A percentile compares a stretch with the other conserved stretches of the same genome.
These are phyloP conservation scores for Tetrapisispora pingtungensis DNA, from an alignment of 805 yeast species.

Conservation along the genomic window DNA sequence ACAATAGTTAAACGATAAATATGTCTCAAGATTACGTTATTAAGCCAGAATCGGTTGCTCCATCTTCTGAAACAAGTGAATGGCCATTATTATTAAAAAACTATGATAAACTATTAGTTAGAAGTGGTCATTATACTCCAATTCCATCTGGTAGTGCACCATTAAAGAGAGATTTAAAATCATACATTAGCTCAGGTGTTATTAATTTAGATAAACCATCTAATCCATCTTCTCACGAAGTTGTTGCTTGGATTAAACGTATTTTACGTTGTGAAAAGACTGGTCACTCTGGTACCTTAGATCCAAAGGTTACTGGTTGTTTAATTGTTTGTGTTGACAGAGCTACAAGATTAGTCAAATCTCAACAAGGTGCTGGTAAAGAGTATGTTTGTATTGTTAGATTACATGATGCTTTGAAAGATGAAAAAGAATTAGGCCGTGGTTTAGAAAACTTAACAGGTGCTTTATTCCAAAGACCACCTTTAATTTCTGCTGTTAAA, in stretches of 20 bases:
- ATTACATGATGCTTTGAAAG: slow-evolving; percentile 86
- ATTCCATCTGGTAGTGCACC: slow-evolving; percentile 95
- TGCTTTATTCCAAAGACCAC: slow-evolving; percentile 98
- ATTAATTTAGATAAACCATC: slow-evolving; percentile 97
- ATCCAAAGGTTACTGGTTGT: slow-evolving; percentile 98
- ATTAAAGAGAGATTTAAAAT: slow-evolving; percentile 82
- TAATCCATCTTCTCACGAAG: slow-evolving; percentile 97
- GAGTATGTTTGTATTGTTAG: slow-evolving; percentile 97
- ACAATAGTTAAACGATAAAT: not conserved
- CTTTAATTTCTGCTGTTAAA: slow-evolving; percentile 96
- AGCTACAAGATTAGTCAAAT: slow-evolving; percentile 95
- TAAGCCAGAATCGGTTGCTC: slow-evolving; percentile 76
- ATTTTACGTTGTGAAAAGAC: slow-evolving; percentile 93
- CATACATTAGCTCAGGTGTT: slow-evolving; percentile 88
- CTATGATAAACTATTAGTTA: slow-evolving; percentile 85
- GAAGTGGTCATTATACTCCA: slow-evolving; percentile 96
- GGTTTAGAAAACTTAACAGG: slow-evolving; percentile 92
- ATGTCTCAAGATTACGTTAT: slow-evolving; percentile 69
- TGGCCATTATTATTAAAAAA: slow-evolving; percentile 94
- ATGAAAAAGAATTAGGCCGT: slow-evolving; percentile 80
- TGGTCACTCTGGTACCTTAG: slow-evolving; percentile 98
- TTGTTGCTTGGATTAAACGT: slow-evolving; percentile 98
- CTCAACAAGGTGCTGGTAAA: slow-evolving; percentile 99
- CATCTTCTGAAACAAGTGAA: slow-evolving; percentile 77
- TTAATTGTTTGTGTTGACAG: slow-evolving; percentile 95